A percentile compares a stretch with the other conserved stretches of the same genome.
Conservation (phyloP, 1,139 yeast species). For the Suhomyces anneliseae region DNA sequence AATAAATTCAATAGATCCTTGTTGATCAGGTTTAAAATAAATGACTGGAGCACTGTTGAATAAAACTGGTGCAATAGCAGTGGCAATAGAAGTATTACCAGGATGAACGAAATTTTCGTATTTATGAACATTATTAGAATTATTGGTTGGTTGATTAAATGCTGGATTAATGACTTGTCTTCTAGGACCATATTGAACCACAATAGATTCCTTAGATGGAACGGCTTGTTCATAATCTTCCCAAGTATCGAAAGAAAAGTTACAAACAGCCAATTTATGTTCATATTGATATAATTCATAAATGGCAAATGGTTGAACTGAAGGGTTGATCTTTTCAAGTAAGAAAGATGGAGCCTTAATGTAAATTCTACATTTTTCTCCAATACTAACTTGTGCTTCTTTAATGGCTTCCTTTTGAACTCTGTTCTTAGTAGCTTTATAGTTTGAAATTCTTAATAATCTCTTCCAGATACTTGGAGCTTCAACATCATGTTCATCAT, state of each 20-base stretch:
- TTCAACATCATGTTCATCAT: constrained; percentile 74
- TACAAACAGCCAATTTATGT: constrained; percentile 79
- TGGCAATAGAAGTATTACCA: constrained; percentile 72
- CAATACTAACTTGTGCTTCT: constrained; percentile 63
- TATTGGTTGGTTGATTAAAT: constrained; percentile 76
- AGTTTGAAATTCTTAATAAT: constrained; percentile 72
- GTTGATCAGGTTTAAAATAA: constrained; percentile 55
- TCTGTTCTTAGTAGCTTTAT: constrained; percentile 73
- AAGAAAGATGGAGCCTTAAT: constrained; percentile 61
- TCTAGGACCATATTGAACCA: constrained; percentile 93
- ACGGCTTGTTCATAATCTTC: constrained; percentile 85
- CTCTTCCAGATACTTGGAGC: constrained; percentile 80
- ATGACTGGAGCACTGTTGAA: constrained; percentile 83
- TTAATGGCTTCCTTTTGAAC: constrained; percentile 60
- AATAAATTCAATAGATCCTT: constrained; percentile 60
- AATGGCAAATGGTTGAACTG: constrained; percentile 53
- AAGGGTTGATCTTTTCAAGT: constrained; percentile 42
- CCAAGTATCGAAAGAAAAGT: constrained; percentile 83
- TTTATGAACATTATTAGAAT: constrained; percentile 83
- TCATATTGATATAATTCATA: constrained; percentile 83
- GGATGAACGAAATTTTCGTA: constrained; percentile 81
- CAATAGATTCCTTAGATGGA: constrained; percentile 72
- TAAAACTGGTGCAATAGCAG: constrained; percentile 86
- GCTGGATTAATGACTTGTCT: constrained; percentile 83
- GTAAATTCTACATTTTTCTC: constrained; percentile 60